phyloP scores from a whole-genome alignment of 2,329 filamentous ascomycete genomes.

The Daldinia eschscholtzii region DNA sequence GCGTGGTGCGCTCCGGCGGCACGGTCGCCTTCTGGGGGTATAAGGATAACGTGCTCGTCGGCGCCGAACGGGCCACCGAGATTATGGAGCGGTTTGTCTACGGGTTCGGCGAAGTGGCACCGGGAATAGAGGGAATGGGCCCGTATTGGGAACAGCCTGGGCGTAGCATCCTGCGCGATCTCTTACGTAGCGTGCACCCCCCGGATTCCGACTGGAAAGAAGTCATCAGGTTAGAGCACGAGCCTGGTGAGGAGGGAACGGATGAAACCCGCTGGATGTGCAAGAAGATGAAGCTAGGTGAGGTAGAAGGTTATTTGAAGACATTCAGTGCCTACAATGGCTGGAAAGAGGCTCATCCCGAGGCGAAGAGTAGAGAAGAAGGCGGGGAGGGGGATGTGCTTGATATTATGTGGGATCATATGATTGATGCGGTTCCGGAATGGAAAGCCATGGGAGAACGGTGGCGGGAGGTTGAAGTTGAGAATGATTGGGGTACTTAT shows the following conservation, averaged over 20 bases:
- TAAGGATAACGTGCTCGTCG: slow-evolving; percentile 71
- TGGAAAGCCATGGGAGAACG: slow-evolving; percentile 62
- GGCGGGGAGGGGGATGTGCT: slow-evolving; percentile 71
- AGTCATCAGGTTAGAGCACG: slow-evolving; percentile 67
- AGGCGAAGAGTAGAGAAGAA: slow-evolving; percentile 61
- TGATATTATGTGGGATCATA: slow-evolving; percentile 72
- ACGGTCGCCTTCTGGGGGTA: slow-evolving; percentile 76
- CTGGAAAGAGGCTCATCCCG: slow-evolving; percentile 69
- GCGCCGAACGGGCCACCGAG: slow-evolving; percentile 63
- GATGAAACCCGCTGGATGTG: slow-evolving; percentile 63
- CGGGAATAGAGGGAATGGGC: slow-evolving; percentile 64
- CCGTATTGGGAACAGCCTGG: slow-evolving; percentile 73
- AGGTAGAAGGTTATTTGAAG: slow-evolving; percentile 71
- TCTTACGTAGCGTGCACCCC: slow-evolving; percentile 65
- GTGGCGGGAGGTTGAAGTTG: slow-evolving; percentile 68
- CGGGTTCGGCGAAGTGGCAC: slow-evolving; percentile 59
- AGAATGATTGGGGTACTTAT: slow-evolving; percentile 72
- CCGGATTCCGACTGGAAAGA: slow-evolving; percentile 65
- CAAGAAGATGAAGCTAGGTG: slow-evolving; percentile 66
- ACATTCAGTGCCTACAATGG: slow-evolving; percentile 71
- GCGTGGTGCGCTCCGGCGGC: slow-evolving; percentile 66
- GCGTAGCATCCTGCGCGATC: slow-evolving; percentile 64
- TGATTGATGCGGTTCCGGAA: slow-evolving; percentile 65
- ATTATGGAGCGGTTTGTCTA: slow-evolving; percentile 70
- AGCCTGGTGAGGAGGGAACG: slow-evolving; percentile 61